Percentiles rank a stretch among this genome's conserved stretches.
Evolutionary conservation across 2,329 filamentous ascomycete species (phyloP).

Genomic region (Fusarium hainanense): DNA sequence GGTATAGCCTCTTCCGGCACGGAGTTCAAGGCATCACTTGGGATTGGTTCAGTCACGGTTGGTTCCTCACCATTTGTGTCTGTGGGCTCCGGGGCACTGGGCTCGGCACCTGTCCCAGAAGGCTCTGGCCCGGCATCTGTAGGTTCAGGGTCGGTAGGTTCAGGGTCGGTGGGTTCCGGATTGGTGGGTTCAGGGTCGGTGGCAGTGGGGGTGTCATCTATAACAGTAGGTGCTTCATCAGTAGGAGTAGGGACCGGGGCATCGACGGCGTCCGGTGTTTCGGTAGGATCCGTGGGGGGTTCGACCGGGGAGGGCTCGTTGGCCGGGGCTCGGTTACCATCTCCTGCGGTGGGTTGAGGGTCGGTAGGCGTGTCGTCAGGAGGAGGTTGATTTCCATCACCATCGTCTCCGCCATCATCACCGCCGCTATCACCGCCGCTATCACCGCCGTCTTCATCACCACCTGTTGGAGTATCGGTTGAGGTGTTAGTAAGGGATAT

Average conservation of each 20-base stretch:
- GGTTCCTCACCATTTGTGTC: constrained; percentile 17
- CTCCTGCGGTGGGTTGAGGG: neutral
- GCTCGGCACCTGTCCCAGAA: neutral
- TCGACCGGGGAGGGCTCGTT: neutral
- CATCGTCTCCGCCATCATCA: neutral
- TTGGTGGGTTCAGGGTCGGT: neutral
- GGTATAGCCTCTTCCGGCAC: constrained; percentile 5
- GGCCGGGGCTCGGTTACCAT: neutral
- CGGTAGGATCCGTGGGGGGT: neutral
- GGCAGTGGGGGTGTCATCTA: neutral
- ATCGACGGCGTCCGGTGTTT: neutral
- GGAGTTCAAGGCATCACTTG: neutral
- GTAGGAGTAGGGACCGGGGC: neutral
- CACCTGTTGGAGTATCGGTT: neutral
- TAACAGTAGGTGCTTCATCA: neutral
- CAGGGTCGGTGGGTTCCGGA: neutral
- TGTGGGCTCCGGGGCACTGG: neutral
- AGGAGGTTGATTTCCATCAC: neutral
- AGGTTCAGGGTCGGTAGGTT: neutral
- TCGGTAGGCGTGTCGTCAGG: neutral
- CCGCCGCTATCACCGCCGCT: neutral
- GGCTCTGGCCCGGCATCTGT: neutral
- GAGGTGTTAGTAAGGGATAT: neutral
- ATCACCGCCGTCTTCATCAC: neutral
- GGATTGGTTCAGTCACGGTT: neutral